Evolutionary conservation across 2,329 filamentous ascomycete species (phyloP), one percentile per base, ranked within the genome.

Genomic region (Pseudocercospora eumusae): DNA sequence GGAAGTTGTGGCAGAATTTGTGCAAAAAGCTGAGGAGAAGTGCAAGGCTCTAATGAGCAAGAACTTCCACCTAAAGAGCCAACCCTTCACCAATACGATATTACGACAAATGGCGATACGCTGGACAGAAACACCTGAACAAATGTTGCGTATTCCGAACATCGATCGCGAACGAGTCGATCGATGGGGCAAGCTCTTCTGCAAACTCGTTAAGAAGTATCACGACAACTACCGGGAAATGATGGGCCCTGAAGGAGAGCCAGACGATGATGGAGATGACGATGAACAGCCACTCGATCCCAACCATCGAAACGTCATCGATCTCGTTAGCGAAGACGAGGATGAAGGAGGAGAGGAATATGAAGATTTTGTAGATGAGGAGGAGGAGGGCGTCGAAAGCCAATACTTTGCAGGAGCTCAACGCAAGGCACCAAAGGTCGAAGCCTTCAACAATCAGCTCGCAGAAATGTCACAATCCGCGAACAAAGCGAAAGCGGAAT

Each of bases 41-140:
- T 86, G 88, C 68, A 84, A 87, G 68, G 78, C 81, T 1, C 79
- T 93, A 23, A 83, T 88, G 68, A 84, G 86, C 64, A 79, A 80
- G 23, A 84, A 84, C 56, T 33, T 33, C 28, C 79, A 80, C 4
- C 75, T 89, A 31, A 82, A 84, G 8, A 79, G 80, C 21, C 81
- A 83, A 3, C 81, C 82, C 0, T 95, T 95, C 72, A 87, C 86
- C 0, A 88, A 92, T 63, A 81, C 81, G 21, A 82, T 91, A 13
- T 82, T 92, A 56, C 85, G 87, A 36, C 84, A 88, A 67, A 93
- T 95, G 88, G 88, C 85, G 11, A 85, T 92, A 55, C 76, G 81
- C 33, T 89, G 89, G 80, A 90, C 89, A 0, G 81, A 79, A 7
- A 85, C 80, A 8, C 70, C 85, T 9, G 82, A 84, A 15, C 79